Evolutionary conservation across 1,284 basidiomycete genomes (phyloP).

Genomic region (Puccinia triticina): DNA sequence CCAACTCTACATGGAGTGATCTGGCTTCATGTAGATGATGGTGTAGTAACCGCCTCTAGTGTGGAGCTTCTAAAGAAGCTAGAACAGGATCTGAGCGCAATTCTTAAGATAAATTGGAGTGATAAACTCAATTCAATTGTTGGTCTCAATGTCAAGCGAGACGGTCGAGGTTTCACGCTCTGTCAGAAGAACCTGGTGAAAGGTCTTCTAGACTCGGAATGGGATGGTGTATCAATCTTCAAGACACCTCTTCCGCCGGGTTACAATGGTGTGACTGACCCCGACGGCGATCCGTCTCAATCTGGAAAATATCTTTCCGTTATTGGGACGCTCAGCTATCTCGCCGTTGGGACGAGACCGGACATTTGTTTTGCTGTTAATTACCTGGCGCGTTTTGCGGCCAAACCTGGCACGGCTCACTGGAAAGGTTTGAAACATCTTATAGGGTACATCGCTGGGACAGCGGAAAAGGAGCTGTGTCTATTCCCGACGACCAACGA

Average conservation of each 20-base stretch:
- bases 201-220: too few species aligned
- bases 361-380: too few species aligned
- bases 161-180: background rate
- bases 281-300: too few species aligned
- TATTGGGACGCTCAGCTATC: too few species aligned
- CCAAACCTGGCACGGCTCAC: too few species aligned
- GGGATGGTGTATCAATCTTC: too few species aligned
- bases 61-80: background rate
- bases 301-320: too few species aligned
- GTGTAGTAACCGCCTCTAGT: background rate
- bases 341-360: too few species aligned
- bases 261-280: too few species aligned
- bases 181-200: background rate
- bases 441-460: background rate
- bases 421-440: too few species aligned
- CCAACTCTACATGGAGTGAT: background rate
- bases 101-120: background rate
- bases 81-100: background rate
- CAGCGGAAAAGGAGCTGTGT: background rate
- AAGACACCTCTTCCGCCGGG: too few species aligned
- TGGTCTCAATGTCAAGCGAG: background rate
- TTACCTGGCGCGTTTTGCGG: too few species aligned
- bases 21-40: constrained; percentile 38
- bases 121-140: background rate
- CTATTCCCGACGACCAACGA: background rate